A percentile compares a stretch with the other conserved stretches of the same genome.
Evolutionary conservation across 2,329 filamentous ascomycete genomes (phyloP).

Genomic region (Bertia moriformis): DNA sequence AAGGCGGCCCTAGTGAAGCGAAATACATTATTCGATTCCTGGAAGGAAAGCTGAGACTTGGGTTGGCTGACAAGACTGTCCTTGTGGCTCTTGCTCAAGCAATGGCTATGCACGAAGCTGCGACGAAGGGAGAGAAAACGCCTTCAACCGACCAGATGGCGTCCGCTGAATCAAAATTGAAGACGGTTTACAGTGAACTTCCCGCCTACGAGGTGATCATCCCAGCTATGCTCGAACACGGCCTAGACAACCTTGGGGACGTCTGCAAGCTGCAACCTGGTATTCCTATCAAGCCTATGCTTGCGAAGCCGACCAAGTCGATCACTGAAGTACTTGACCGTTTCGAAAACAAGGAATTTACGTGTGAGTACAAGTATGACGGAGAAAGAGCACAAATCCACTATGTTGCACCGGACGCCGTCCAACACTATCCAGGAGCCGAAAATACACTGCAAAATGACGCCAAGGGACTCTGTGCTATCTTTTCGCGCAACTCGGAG

Average conservation of each 20-base stretch:
- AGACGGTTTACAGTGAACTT: slow-evolving; percentile 72
- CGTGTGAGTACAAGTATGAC: slow-evolving; percentile 98
- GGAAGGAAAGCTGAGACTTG: slow-evolving; percentile 84
- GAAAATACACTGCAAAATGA: slow-evolving; percentile 10
- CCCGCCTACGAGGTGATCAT: slow-evolving; percentile 93
- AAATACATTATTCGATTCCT: slow-evolving; percentile 88
- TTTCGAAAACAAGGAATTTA: slow-evolving; percentile 89
- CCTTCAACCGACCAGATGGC: slow-evolving; percentile 59
- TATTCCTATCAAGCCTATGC: slow-evolving; percentile 92
- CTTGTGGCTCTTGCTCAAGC: slow-evolving; percentile 83
- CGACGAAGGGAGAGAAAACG: slow-evolving; percentile 54
- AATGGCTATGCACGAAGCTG: slow-evolving; percentile 68
- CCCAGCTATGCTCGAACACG: slow-evolving; percentile 73
- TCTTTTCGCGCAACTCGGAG: slow-evolving; percentile 95
- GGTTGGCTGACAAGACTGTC: slow-evolving; percentile 82
- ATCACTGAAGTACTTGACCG: slow-evolving; percentile 95
- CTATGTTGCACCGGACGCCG: slow-evolving; percentile 73
- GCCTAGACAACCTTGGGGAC: slow-evolving; percentile 68
- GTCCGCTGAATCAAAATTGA: slow-evolving; percentile 72
- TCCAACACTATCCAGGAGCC: slow-evolving; percentile 18
- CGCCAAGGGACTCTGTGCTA: slow-evolving; percentile 66
- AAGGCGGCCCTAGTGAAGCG: slow-evolving; percentile 84
- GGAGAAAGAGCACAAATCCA: slow-evolving; percentile 97
- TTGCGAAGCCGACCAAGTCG: slow-evolving; percentile 94
- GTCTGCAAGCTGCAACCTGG: slow-evolving; percentile 85